Base-by-base conservation (phyloP, 2,329 filamentous ascomycete genomes). In the Aspergillus bombycis region DNA sequence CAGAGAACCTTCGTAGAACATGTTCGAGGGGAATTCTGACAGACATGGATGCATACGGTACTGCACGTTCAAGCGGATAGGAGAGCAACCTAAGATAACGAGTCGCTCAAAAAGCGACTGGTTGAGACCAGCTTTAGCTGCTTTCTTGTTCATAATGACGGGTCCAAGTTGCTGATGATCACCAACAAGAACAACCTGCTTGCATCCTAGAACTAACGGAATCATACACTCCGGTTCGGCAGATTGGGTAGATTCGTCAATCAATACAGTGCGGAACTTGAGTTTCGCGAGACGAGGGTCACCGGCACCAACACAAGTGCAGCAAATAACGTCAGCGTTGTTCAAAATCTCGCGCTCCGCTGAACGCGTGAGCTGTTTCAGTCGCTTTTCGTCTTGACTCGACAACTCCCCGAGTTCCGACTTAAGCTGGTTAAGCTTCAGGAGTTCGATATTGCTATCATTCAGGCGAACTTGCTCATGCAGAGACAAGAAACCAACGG, bases 61-160 rank as follows among this genome's bases (percentile, higher is more conserved):
- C 77, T 99, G 95, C 43, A 97, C 94, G 71, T 97, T 96, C 60
- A 99, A 86, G 59, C 94, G 91, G 70, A 97, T 97, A 9, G 95
- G 95, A 45, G 91, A 89, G 72, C 93, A 91, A 52, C 91, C 91
- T n/a, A 98, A 86, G 72, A 94, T 93, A 71, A 98, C 94, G 57
- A 99, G 85, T 72, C 95, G 93, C 81, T 99, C 95, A 74, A 99
- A 99, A 11, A 99, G 85, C n/a, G 94, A 98, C 79, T 98, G 95
- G 80, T 98, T 97, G 19, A 99, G 85, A 65, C 95, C 95, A 61
- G 95, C 95, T 80, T 98, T 98, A 65, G 95, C 95, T 16, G 95
- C 95, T 81, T 98, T 98, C 86, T 99, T 99, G 85, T 99, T 99
- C 94, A 99, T 99, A 76, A 99, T 98, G 72, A 99, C 95, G 1